A percentile compares a stretch with the other conserved stretches of the same genome.
Conservation (phyloP, 805 yeast species). For the Barnettozyma vustinii region DNA sequence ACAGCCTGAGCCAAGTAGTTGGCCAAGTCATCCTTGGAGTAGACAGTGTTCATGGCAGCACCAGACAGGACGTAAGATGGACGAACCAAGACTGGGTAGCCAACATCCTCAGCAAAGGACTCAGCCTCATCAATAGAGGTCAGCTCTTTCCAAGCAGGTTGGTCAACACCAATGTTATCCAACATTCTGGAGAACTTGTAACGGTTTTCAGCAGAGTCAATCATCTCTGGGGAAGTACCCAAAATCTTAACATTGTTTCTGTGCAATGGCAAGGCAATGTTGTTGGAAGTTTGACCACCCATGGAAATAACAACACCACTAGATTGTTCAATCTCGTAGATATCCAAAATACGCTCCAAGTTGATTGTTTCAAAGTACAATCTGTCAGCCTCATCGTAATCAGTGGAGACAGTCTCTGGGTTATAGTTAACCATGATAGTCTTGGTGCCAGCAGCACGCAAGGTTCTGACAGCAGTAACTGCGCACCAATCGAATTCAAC, state of each 20-base stretch:
- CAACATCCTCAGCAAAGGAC: slow-evolving; percentile 81
- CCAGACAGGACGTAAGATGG: slow-evolving; percentile 97
- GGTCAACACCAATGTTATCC: slow-evolving; percentile 94
- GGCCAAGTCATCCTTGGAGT: slow-evolving; percentile 82
- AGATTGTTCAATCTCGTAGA: slow-evolving; percentile 86
- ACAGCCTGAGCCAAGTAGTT: slow-evolving; percentile 89
- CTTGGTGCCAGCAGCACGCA: slow-evolving; percentile 79
- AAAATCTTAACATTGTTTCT: slow-evolving; percentile 92
- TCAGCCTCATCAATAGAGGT: slow-evolving; percentile 92
- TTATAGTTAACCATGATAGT: slow-evolving; percentile 97
- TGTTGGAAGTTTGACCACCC: slow-evolving; percentile 99
- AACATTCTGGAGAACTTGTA: slow-evolving; percentile 96
- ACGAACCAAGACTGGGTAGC: slow-evolving; percentile 94
- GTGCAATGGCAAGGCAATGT: slow-evolving; percentile 87
- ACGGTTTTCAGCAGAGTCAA: slow-evolving; percentile 96
- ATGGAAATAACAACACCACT: slow-evolving; percentile 91
- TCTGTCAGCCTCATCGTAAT: slow-evolving; percentile 96
- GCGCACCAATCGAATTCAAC: slow-evolving; percentile 99
- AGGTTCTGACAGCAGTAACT: slow-evolving; percentile 90
- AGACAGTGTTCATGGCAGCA: slow-evolving; percentile 98
- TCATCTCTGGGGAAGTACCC: slow-evolving; percentile 98
- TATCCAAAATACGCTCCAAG: slow-evolving; percentile 89
- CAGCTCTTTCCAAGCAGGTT: slow-evolving; percentile 98
- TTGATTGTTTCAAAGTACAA: slow-evolving; percentile 93
- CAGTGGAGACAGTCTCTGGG: slow-evolving; percentile 99